Evolutionary conservation across 139 green algal species (phyloP).

Genomic region (Chlorella vulgaris): DNA sequence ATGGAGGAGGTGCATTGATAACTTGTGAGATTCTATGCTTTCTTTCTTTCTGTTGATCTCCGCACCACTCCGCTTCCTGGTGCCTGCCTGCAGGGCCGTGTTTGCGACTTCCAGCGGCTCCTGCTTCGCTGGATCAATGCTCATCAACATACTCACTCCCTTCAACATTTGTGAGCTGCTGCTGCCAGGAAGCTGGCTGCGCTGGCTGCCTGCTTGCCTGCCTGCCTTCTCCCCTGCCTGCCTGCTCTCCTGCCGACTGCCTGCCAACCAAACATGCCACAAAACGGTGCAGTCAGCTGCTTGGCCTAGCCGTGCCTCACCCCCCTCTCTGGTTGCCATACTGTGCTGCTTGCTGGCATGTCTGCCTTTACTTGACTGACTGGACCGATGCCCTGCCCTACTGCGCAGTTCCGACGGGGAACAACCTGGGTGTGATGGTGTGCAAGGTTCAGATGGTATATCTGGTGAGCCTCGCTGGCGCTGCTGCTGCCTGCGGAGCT

Average conservation of each 20-base stretch:
- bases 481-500: too few relatives aligned
- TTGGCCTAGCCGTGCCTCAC: too few relatives aligned
- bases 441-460: neutral
- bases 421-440: neutral
- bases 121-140: neutral
- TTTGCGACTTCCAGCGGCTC: neutral
- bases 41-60: too few relatives aligned
- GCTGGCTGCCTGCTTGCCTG: too few relatives aligned
- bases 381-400: neutral
- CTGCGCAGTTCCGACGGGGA: neutral
- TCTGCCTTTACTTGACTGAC: neutral
- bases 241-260: too few relatives aligned
- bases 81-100: neutral
- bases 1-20: neutral
- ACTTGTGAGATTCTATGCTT: too few relatives aligned
- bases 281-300: too few relatives aligned
- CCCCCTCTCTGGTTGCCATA: too few relatives aligned
- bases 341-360: too few relatives aligned
- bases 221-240: too few relatives aligned
- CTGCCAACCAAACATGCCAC: too few relatives aligned
- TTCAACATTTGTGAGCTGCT: neutral
- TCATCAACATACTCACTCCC: neutral
- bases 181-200: too few relatives aligned
- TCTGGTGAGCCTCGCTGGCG: neutral
- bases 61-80: neutral